phyloP scores from a whole-genome alignment of 768 basidiomycete genomes.

The Pleurotus eryngii region DNA sequence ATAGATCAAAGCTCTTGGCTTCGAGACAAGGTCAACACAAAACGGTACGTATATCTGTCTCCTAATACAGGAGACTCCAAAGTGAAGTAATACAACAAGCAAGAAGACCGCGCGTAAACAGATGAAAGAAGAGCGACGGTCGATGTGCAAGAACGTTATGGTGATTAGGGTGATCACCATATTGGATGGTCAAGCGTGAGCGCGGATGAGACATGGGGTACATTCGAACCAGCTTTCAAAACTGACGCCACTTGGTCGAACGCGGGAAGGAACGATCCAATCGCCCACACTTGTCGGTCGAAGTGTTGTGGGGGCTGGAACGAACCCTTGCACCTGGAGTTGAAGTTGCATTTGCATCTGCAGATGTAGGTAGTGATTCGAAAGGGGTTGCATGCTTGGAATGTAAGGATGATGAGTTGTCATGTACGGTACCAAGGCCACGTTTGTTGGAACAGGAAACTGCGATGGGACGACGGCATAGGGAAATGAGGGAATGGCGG shows the following conservation, averaged over 20 bases:
- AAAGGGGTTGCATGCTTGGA: background rate
- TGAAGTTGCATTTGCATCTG: constrained; percentile 11
- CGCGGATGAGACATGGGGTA: background rate
- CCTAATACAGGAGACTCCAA: background rate
- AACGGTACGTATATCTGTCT: no score
- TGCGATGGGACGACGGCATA: background rate
- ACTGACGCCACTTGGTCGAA: background rate
- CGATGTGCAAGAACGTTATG: background rate
- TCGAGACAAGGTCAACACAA: no score
- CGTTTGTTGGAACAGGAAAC: background rate
- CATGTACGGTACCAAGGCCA: background rate
- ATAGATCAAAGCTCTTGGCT: no score
- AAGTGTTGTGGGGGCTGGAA: background rate
- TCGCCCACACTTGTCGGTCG: background rate
- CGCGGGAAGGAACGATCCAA: background rate
- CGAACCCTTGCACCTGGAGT: constrained; percentile 10
- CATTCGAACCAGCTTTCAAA: background rate
- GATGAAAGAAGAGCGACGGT: background rate
- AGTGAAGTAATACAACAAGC: constrained; percentile 1
- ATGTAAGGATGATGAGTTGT: background rate
- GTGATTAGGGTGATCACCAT: background rate
- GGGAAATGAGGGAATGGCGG: background rate
- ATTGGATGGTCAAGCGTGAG: background rate
- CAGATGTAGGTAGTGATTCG: background rate
- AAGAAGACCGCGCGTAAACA: background rate